Base-by-base conservation (phyloP, 2,329 filamentous ascomycete species). In the Pleoardoris graminearum region DNA sequence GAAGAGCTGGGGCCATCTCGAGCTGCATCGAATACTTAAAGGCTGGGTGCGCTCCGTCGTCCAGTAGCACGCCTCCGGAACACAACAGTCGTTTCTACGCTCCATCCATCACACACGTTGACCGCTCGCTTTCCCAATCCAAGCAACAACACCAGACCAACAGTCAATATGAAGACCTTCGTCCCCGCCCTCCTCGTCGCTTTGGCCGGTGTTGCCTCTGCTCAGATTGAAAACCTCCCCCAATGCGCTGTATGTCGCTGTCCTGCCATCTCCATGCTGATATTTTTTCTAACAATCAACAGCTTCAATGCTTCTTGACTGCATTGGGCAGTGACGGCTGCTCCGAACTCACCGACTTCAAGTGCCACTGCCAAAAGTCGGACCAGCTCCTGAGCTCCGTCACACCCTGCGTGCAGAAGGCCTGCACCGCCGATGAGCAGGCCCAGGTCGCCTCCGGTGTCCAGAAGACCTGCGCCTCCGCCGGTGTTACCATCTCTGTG, bases 331-430 rank as follows among this genome's bases (percentile, higher is more conserved):
- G 38, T 25, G 77, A 80, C 58, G 78, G 78, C 53, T 81, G 79
- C 72, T 57, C 67, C n/a, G 14, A 50, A 12, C 61, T 80, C 29
- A 74, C 70, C 54, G 78, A 81, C 70, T 81, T 80, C 63, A 73
- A 72, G 30, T 80, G 77, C 66, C 77, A 80, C 68, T 80, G 78
- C 70, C 62, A 74, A 62, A 76, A 78, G 66, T 67, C 76, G 36
- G 62, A 70, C 30, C n/a, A 57, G 27, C 73, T 81, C 38, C 63
- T 79, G 41, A 48, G 58, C 37, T 50, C 64, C 38, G 72, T 80
- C 53, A 74, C 73, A 51, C 79, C 79, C 37, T 81, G 79, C 53
- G 77, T 81, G 23, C 48, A 78, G 63, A 62, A 67, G 30, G 70
- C 71, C 17, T 81, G 79, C 67, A 57, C 57, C 6, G 35, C 66